phyloP scores from a whole-genome alignment of 2,329 filamentous ascomycete species.

The Trichoderma sp. region DNA sequence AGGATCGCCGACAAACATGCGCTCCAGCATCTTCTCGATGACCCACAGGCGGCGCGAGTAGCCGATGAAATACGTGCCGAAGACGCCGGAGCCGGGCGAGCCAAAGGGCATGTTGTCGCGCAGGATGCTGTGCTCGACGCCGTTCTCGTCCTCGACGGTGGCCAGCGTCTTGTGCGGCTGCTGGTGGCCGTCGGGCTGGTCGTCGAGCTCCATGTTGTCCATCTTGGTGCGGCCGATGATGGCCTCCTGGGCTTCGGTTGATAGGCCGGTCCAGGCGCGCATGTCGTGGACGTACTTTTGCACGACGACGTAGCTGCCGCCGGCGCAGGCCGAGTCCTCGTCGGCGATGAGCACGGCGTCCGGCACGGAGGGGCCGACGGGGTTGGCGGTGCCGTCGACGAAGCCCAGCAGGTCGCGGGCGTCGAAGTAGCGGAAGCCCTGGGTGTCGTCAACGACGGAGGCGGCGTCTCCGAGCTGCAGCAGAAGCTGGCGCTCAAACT shows the following conservation, averaged over 20 bases:
- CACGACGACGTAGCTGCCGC: slow-evolving; percentile 57
- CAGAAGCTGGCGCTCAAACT: slow-evolving; percentile 55
- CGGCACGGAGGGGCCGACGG: slow-evolving; percentile 43
- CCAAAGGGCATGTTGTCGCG: slow-evolving; percentile 62
- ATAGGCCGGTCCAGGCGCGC: slow-evolving; percentile 43
- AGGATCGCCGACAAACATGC: slow-evolving; percentile 55
- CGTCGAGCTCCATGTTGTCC: slow-evolving; percentile 56
- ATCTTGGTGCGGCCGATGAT: slow-evolving; percentile 57
- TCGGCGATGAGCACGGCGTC: slow-evolving; percentile 43
- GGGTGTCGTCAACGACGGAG: slow-evolving; percentile 49
- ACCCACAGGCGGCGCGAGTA: slow-evolving; percentile 54
- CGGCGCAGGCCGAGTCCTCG: slow-evolving; percentile 37
- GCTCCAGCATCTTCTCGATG: slow-evolving; percentile 54
- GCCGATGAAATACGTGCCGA: slow-evolving; percentile 58
- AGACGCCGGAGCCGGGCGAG: slow-evolving; percentile 47
- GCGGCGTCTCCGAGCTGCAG: slow-evolving; percentile 46
- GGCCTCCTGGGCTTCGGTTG: slow-evolving; percentile 50
- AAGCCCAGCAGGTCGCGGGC: slow-evolving; percentile 57
- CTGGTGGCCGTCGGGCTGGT: slow-evolving; percentile 50
- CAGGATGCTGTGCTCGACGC: slow-evolving; percentile 51
- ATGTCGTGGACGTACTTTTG: slow-evolving; percentile 58
- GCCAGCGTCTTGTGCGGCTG: slow-evolving; percentile 53
- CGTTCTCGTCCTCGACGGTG: slow-evolving; percentile 50
- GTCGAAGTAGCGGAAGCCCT: slow-evolving; percentile 59
- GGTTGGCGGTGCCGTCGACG: slow-evolving; percentile 59